Conservation (phyloP, 345 rosid genomes). For the Melaleuca alternifolia region DNA sequence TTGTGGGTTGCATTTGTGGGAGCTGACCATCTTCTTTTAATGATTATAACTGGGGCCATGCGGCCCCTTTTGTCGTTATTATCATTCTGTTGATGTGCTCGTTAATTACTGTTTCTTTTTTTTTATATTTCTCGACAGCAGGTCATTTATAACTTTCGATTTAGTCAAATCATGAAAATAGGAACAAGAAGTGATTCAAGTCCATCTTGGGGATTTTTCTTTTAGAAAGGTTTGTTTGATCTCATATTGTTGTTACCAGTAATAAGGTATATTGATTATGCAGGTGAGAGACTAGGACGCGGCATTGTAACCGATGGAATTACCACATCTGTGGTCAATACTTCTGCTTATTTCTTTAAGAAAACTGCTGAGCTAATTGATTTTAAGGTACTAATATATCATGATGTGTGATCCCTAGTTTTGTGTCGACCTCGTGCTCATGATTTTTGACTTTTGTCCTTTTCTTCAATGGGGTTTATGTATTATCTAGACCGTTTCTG, state of each 20-base stretch:
- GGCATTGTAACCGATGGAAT: conserved; percentile 95
- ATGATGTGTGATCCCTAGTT: not conserved
- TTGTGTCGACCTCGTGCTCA: not conserved
- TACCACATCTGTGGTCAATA: conserved; percentile 89
- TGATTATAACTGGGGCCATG: not conserved
- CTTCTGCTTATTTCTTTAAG: conserved; percentile 89
- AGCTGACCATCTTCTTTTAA: not conserved
- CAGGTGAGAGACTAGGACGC: conserved; percentile 95
- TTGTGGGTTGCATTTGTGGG: not conserved
- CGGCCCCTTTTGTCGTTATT: not conserved
- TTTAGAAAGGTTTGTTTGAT: not conserved
- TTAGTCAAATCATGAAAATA: not conserved
- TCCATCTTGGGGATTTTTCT: not conserved
- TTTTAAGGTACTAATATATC: conserved; percentile 55
- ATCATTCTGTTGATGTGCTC: not conserved
- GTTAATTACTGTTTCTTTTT: not conserved
- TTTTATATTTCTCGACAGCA: not conserved
- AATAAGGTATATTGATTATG: not conserved
- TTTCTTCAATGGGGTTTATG: not conserved
- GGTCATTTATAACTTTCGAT: not conserved
- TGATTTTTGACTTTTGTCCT: not conserved
- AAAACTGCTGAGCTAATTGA: conserved; percentile 78
- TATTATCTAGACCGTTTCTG: not conserved
- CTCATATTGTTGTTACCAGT: not conserved
- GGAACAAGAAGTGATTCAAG: not conserved